phyloP scores from a whole-genome alignment of 176 grass and related monocot genomes.

The Ensete ventricosum region DNA sequence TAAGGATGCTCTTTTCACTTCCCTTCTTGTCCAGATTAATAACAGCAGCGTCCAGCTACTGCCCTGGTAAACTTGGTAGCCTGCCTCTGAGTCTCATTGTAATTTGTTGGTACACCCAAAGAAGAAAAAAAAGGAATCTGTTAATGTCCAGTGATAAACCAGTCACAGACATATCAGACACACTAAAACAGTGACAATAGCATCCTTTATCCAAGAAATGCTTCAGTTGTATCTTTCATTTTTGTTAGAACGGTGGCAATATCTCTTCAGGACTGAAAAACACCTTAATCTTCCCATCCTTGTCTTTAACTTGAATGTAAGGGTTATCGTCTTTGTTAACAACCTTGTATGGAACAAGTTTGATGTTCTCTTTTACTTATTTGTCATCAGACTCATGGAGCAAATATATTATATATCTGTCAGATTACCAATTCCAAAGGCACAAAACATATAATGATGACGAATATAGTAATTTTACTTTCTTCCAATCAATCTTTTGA shows the following conservation, averaged over 20 bases:
- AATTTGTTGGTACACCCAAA: background rate
- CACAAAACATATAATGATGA: background rate
- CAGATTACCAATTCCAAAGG: background rate
- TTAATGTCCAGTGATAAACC: too few species aligned
- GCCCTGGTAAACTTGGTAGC: constrained; percentile 25
- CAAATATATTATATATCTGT: background rate
- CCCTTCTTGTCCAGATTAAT: constrained; percentile 24
- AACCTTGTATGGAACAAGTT: constrained; percentile 21
- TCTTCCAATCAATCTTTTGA: constrained; percentile 24
- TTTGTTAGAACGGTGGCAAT: constrained; percentile 25
- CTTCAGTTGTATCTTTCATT: constrained; percentile 29
- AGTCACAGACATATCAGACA: too few species aligned
- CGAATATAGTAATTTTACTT: background rate
- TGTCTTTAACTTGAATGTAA: constrained; percentile 20
- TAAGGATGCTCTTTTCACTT: constrained; percentile 21
- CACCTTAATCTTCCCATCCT: constrained; percentile 15
- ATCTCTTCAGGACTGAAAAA: constrained; percentile 41
- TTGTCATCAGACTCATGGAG: constrained; percentile 2
- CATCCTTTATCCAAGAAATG: constrained; percentile 27
- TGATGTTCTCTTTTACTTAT: constrained; percentile 6
- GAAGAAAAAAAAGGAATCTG: background rate
- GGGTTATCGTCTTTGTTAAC: constrained; percentile 18
- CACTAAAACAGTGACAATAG: constrained; percentile 12
- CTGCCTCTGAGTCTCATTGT: constrained; percentile 22
- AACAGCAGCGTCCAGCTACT: constrained; percentile 20